Evolutionary conservation across 371 early-diverging fungal species (phyloP).

Genomic region (Ordospora pajunii): DNA sequence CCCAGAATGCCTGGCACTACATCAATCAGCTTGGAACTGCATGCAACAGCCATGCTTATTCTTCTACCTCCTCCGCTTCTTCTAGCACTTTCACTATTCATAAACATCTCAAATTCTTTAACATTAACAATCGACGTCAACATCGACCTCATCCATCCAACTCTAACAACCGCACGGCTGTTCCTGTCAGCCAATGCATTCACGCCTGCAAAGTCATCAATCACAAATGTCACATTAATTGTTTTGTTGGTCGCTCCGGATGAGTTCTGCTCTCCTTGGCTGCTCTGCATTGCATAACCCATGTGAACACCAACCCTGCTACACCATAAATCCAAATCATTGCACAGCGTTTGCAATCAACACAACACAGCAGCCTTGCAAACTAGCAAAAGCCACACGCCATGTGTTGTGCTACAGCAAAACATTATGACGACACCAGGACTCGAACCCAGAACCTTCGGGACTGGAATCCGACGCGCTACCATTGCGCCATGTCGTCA

Average conservation of each 20-base stretch:
- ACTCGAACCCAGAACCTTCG: constrained; percentile 55
- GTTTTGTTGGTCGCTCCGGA: neutral
- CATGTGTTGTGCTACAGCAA: neutral
- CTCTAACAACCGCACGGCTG: neutral
- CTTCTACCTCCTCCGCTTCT: neutral
- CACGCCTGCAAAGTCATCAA: neutral
- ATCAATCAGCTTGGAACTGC: neutral
- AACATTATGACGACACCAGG: constrained; percentile 45
- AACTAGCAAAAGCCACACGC: no score
- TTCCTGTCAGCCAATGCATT: no score
- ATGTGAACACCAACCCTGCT: no score
- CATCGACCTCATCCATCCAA: neutral
- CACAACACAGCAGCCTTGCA: no score
- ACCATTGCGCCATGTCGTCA: constrained; percentile 58
- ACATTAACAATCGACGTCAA: neutral
- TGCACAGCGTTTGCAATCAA: no score
- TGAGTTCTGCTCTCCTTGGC: no score
- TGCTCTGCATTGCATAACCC: no score
- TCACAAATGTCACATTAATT: neutral
- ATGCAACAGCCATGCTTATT: neutral
- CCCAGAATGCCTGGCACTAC: neutral
- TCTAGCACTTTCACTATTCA: neutral
- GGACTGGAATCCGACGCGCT: constrained; percentile 59
- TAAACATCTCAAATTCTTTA: neutral
- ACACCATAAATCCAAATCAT: no score